Conservation (phyloP, 1,284 basidiomycete species). For the Leccinum fallax region DNA sequence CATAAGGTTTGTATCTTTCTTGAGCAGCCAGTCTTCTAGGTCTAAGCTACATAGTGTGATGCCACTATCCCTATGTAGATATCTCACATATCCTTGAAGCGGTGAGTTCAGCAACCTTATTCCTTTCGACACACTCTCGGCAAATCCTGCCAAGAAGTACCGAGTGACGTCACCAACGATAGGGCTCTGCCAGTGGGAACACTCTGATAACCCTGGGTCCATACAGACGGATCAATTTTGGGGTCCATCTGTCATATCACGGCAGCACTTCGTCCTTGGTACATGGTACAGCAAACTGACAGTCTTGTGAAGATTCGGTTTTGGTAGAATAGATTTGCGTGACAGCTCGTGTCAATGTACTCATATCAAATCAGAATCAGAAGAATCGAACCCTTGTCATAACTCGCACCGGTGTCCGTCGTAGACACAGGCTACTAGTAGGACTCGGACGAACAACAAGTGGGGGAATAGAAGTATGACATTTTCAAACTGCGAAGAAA, state of each 20-base stretch:
- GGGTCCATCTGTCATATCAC: neutral
- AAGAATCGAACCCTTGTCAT: neutral
- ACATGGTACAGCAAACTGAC: neutral
- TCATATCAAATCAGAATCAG: neutral
- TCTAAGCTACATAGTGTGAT: neutral
- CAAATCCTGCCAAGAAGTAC: neutral
- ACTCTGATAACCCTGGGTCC: neutral
- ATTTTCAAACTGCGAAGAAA: neutral
- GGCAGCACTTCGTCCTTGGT: neutral
- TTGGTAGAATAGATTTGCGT: neutral
- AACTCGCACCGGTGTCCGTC: neutral
- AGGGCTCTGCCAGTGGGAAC: neutral
- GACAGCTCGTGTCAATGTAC: neutral
- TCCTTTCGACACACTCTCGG: neutral
- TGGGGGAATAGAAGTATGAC: neutral
- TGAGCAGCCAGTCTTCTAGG: neutral
- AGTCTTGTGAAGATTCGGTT: neutral
- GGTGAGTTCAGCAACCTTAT: neutral
- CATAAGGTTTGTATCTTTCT: neutral
- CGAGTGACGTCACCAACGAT: neutral
- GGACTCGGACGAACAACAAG: neutral
- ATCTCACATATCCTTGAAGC: too few species aligned
- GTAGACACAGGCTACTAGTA: too few species aligned
- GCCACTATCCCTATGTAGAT: neutral
- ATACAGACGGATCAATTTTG: neutral